Base-by-base conservation (phyloP, 225 moss, liverwort and hornwort genomes). In the Neckera pumila region DNA sequence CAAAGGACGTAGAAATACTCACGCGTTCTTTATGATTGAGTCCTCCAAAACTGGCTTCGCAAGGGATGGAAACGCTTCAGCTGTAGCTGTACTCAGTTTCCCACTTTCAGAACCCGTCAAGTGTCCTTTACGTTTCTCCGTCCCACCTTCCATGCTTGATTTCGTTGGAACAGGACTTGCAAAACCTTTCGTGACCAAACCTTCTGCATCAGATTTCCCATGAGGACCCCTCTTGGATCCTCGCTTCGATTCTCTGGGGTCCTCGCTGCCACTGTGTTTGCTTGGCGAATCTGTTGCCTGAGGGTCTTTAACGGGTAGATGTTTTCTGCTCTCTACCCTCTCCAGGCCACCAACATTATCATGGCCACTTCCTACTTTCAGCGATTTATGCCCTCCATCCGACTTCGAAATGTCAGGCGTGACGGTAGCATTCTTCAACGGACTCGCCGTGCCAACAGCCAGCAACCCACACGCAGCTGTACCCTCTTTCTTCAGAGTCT, bases 401-500 rank as follows among this genome's bases (percentile, higher is more conserved):
- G 88, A 93, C 91, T 98, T 95, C 14, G 93, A 90, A 40, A 92
- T 94, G 89, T 98, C 98, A 27, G 93, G 88, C 56, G 93, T 95
- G 86, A 92, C 93, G 28, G 91, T 86, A 82, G 96, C 94, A 89
- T 89, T 94, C 92, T 90, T 95, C 62, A 94, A 88, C 54, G 93
- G 89, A 90, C 96, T 97, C 61, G 88, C 91, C 67, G 49, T 42
- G 65, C 91, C 94, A 77, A 75, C 94, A 71, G 51, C 63, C 63
- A 88, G 82, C 54, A 53, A 63, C 54, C 82, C 87, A 82, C 21
- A 6, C 47, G 61, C 61, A 87, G 81, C 80, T 40, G 80, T 72
- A 23, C 88, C 81, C 76, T 93, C 96, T 61, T 87, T 94, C 87
- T 90, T 95, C 13, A 87, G 66, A 66, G 79, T 81, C 70, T 89